A percentile compares a stretch with the other conserved stretches of the same genome.
phyloP scores from a whole-genome alignment of 768 basidiomycete genomes.

The Phaeotremella fagi region DNA sequence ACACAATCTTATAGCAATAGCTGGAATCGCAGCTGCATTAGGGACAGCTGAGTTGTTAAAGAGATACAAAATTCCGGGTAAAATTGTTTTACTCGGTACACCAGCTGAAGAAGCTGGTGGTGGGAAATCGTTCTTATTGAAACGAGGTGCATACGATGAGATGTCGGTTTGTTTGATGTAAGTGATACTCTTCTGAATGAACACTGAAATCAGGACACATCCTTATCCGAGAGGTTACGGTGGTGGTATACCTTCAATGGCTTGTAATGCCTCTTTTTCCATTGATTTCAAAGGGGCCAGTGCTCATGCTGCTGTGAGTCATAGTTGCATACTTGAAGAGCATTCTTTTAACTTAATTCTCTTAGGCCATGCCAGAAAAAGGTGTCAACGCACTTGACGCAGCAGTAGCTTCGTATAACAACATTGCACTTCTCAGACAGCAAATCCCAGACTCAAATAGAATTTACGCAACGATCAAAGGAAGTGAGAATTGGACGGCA shows the following conservation, averaged over 20 bases:
- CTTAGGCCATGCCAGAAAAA: no score
- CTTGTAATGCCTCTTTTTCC: no score
- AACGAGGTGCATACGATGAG: conserved; percentile 26
- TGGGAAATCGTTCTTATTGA: conserved; percentile 24
- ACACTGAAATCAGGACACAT: no score
- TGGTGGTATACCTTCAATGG: conserved; percentile 9
- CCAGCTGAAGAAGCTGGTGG: conserved; percentile 39
- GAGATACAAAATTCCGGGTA: conserved; percentile 20
- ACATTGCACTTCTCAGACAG: conserved; percentile 73
- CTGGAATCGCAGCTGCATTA: conserved; percentile 22
- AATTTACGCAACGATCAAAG: no score
- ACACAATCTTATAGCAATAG: conserved; percentile 35
- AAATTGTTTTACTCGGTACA: conserved; percentile 28
- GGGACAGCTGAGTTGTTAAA: conserved; percentile 20
- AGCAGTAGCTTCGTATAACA: conserved; percentile 74
- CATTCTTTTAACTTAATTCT: conserved; percentile 20
- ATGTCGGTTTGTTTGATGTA: conserved; percentile 34
- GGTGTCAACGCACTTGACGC: conserved; percentile 56
- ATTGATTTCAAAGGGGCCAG: no score
- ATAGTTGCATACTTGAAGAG: conserved; percentile 19
- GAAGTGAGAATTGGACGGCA: no score
- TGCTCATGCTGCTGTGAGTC: conserved; percentile 6
- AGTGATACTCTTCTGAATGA: no score
- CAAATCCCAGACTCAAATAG: no score
- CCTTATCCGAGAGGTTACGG: neutral